Evolutionary conservation across 2,329 filamentous ascomycete species (phyloP), one percentile per base, ranked within the genome.

Genomic region (Atkinsonella texensis): DNA sequence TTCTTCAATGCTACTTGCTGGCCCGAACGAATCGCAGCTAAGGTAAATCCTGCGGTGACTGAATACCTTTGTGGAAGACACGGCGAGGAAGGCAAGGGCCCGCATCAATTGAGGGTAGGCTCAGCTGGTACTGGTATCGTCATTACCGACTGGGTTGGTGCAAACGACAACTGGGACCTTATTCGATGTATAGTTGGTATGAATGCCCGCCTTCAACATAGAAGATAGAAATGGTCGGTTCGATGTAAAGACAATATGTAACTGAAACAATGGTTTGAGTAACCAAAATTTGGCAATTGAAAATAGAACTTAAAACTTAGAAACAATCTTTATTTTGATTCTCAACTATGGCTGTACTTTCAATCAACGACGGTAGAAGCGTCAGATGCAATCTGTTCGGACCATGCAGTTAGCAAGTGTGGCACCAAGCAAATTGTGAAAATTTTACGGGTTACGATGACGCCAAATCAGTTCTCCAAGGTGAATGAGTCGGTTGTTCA

Each of bases 1-100:
- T 97, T 97, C 72, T 97, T 91, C 83, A 90, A 88, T 57, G 75
- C 84, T 1, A 82, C 80, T 51, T 95, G 89, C 68, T 98, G 93
- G 93, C 93, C 93, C 0, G 90, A 95, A 67, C 84, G 80, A 62
- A 88, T 98, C 65, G 91, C 93, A 1, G 84, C 81, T 18, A 88
- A 86, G 70, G 76, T 95, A 47, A 97, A 97, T 70, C 87, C 90
- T 17, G 82, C 84, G 2, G 77, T 83, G 50, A 65, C 83, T 52
- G 79, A 83, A 59, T 80, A 83, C 62, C 66, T 84, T 31, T 84
- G 80, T 63, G 68, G 72, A 56, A 68, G 68, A 12, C 81, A 84
- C 62, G 77, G 74, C 45, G 72, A 74, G 55, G 62, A 69, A 7
- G 74, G 71, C 48, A 74, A 74, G 56, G 77, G 77, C 0, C 71